phyloP scores from a whole-genome alignment of 2,329 filamentous ascomycete species.

The Ilyonectria robusta region DNA sequence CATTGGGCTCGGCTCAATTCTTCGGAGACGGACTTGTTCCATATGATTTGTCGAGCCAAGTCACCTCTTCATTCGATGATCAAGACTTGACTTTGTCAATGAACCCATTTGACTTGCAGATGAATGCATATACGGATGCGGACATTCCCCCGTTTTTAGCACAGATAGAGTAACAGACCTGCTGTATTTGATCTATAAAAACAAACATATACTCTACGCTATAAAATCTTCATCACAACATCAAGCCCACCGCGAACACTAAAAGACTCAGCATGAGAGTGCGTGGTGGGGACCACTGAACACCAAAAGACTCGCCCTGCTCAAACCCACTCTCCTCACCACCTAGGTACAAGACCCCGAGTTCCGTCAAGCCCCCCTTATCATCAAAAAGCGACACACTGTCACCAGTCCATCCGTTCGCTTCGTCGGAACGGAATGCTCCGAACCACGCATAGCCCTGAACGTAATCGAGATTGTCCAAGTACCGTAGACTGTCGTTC shows the following conservation, averaged over 20 bases:
- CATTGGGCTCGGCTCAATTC: not conserved
- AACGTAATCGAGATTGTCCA: constrained; percentile 53
- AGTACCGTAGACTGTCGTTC: constrained; percentile 54
- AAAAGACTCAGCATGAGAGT: constrained; percentile 1
- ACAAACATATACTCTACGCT: not conserved
- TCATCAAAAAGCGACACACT: constrained; percentile 55
- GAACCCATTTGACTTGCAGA: constrained; percentile 35
- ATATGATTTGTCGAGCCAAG: constrained; percentile 22
- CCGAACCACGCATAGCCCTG: constrained; percentile 60
- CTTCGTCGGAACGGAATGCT: constrained; percentile 54
- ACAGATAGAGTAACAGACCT: constrained; percentile 1
- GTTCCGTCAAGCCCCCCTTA: constrained; percentile 55
- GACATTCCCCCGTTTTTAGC: constrained; percentile 1
- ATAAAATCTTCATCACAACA: not conserved
- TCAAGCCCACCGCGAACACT: not conserved
- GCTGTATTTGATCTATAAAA: not conserved
- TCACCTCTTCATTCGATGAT: constrained; percentile 20
- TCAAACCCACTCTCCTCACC: constrained; percentile 56
- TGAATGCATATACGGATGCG: constrained; percentile 37
- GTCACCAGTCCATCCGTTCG: constrained; percentile 58
- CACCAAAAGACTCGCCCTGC: constrained; percentile 46
- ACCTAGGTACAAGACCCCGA: constrained; percentile 57
- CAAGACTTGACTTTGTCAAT: constrained; percentile 30
- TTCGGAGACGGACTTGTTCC: constrained; percentile 17
- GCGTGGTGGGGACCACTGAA: not conserved